Conservation (phyloP, 148 eudicot genomes). For the Amaranthus palmeri region DNA sequence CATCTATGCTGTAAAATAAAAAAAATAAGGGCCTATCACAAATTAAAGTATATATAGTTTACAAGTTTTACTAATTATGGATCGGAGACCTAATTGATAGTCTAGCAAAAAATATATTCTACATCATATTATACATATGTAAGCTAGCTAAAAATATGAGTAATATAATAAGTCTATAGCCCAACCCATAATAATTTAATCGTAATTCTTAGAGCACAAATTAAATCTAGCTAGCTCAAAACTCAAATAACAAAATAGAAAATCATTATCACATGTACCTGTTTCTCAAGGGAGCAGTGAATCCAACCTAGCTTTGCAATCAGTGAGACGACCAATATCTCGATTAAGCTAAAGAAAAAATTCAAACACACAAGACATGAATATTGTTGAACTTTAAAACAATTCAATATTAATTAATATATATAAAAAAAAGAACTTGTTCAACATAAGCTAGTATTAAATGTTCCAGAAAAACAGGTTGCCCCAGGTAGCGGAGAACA, state of each 20-base stretch:
- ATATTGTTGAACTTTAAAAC: background rate
- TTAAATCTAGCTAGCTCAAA: background rate
- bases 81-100: background rate
- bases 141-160: too few species aligned
- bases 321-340: constrained; percentile 83
- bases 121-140: too few species aligned
- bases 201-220: too few species aligned
- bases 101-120: background rate
- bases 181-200: too few species aligned
- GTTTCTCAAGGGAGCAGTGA: constrained; percentile 88
- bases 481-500: constrained; percentile 95
- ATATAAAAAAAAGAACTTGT: constrained; percentile 56
- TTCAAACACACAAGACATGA: background rate
- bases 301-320: constrained; percentile 83
- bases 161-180: too few species aligned
- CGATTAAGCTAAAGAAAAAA: constrained; percentile 69
- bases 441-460: constrained; percentile 91
- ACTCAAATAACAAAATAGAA: background rate
- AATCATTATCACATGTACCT: constrained; percentile 39
- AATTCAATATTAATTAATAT: background rate
- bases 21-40: constrained; percentile 8
- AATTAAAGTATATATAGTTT: background rate
- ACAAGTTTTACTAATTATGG: background rate
- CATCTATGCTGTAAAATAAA: constrained; percentile 75
- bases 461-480: constrained; percentile 85